Evolutionary conservation across 2,329 filamentous ascomycete genomes (phyloP), one percentile per base, ranked within the genome.

Genomic region (Venturia pyrina): DNA sequence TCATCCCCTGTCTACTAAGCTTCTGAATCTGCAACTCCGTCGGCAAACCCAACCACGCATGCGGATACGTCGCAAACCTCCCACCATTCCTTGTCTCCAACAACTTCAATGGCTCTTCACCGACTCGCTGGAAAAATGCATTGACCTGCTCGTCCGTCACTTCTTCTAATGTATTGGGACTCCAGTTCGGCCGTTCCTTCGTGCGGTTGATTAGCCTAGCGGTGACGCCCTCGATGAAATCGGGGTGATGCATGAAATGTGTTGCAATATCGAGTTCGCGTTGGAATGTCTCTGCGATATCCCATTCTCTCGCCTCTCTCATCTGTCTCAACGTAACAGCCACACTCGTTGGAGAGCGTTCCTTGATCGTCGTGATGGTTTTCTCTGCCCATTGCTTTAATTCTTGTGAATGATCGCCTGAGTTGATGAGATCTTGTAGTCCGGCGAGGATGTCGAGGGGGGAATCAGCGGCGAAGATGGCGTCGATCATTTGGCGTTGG

Each of bases 191-290:
- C 28, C 81, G 81, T 69, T 80, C 80, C 63, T 84, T 78, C 57
- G 83, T 82, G 78, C 91, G 91, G 72, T 86, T 83, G 71, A 95
- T 84, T 50, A 99, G 83, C 62, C 89, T 84, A 32, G 91, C 88
- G 63, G 86, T 86, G n/a, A 99, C 93, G 65, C 95, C 95, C 78
- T 96, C 91, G 56, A 87, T 87, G 73, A 99, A 99, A 77, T 99
- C 95, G 5, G 86, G 89, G 75, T 95, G 89, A 66, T 83, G 82
- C 93, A 99, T 98, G 80, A 99, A 98, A 69, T 87, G 85, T 67
- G 83, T 80, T 1, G 93, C 92, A 67, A 99, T 91, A 73, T 89
- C 83, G 77, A 95, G 85, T 80, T 99, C 95, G 69, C 87, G 87
- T 73, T 87, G 82, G 82, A 98, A 99, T 0, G 93, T 87, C 77